Evolutionary conservation across 352 stramenopile genomes (phyloP), one percentile per base, ranked within the genome.

Genomic region (Globisporangium radiosum): DNA sequence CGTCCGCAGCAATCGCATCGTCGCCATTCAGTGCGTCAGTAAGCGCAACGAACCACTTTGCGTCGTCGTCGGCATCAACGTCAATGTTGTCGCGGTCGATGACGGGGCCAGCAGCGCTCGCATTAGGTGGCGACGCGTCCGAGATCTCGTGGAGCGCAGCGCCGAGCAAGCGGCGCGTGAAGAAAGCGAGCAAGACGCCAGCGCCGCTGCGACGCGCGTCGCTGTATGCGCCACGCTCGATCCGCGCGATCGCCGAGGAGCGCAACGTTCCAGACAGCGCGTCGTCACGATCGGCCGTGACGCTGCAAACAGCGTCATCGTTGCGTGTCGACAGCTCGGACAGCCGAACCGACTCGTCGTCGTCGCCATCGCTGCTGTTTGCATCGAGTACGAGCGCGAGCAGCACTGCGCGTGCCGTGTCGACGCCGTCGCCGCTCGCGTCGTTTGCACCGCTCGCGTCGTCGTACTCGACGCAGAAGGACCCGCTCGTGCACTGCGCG

Each of bases 401-500:
- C 25, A 47, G 47, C 56, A 17, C 37, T 14, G 66, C 67, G 10
- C 39, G 60, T 25, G 47, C 44, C 17, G 64, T 67, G 25, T 58
- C 60, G 19, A 55, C 62, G 33, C 60, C 69, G 13, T 56, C 47
- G 64, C 59, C 8, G 63, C 51, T 9, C 7, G 40, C 40, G 40
- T 90, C 81, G 0, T 59, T 59, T 4, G 68, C 70, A 3, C 71
- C 77, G 4, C 73, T 65, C 1, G 79, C 73, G 13, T 76, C 72
- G 8, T 71, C 61, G 5, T 77, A 67, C 7, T 75, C 72, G 9
- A 71, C 71, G n/a, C 71, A 54, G 6, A 65, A 73, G 9, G 80
- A 89, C 48, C 77, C 79, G 7, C 63, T 92, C 14, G 73, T 78
- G 38, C 75, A 71, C 14, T 90, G 83, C 39, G 78, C 83, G 15